These are phyloP conservation scores for Mortierella sp. DNA, from an alignment of 371 early-diverging fungal genomes.

Conservation along the genomic window DNA sequence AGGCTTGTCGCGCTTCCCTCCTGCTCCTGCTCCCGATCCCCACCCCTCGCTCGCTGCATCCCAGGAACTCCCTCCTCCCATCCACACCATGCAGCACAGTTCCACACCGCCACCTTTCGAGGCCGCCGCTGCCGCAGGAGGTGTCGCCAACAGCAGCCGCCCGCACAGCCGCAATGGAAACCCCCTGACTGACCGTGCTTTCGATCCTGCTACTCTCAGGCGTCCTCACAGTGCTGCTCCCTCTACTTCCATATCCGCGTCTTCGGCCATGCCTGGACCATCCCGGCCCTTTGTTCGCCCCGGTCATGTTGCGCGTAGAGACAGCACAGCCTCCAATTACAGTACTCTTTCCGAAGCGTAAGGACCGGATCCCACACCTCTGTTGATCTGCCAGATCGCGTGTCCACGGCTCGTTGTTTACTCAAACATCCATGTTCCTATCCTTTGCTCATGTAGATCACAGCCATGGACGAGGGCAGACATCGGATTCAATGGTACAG, in stretches of 20 bases:
- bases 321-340: constrained; percentile 65
- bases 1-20: background rate
- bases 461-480: constrained; percentile 72
- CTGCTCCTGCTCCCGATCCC: background rate
- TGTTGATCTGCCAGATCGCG: background rate
- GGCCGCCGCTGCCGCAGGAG: background rate
- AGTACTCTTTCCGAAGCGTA: constrained; percentile 70
- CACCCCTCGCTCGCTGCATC: background rate
- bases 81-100: constrained; percentile 16
- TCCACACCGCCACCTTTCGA: constrained; percentile 1
- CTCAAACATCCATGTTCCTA: background rate
- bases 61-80: background rate
- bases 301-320: constrained; percentile 53
- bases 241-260: constrained; percentile 6
- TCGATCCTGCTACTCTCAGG: constrained; percentile 14
- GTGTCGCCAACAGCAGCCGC: constrained; percentile 10
- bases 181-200: constrained; percentile 10
- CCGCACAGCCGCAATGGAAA: constrained; percentile 44
- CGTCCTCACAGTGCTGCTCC: constrained; percentile 21
- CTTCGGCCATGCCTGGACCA: constrained; percentile 14
- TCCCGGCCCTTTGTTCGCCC: constrained; percentile 28
- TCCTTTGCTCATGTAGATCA: constrained; percentile 30
- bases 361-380: background rate
- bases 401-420: background rate
- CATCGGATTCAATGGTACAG: constrained; percentile 68